Percentiles rank a stretch among this genome's conserved stretches.
These are phyloP conservation scores for Rauvolfia tetraphylla DNA, from an alignment of 257 asterid genomes.

Conservation along the genomic window DNA sequence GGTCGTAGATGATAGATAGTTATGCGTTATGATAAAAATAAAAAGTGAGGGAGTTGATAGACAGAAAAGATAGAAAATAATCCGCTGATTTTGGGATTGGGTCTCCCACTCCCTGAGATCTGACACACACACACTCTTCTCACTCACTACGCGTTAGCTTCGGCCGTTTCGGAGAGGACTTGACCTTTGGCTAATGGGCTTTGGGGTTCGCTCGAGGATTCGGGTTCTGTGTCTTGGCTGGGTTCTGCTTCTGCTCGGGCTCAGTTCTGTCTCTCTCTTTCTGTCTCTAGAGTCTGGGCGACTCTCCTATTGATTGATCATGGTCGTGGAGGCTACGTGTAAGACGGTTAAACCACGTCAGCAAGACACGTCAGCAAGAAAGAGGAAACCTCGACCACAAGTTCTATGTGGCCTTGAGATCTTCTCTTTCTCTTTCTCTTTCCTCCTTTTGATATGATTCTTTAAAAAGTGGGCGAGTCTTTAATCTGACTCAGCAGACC, in stretches of 20 bases:
- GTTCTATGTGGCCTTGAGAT: slow-evolving; percentile 67
- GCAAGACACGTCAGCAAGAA: slow-evolving; percentile 52
- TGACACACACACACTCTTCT: slow-evolving; percentile 34
- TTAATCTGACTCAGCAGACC: slow-evolving; percentile 51
- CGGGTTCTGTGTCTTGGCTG: slow-evolving; percentile 9
- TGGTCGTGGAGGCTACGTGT: slow-evolving; percentile 27
- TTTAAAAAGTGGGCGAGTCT: slow-evolving; percentile 45
- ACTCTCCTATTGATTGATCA: slow-evolving; percentile 1
- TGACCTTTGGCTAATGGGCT: slow-evolving; percentile 5
- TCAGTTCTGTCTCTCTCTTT: neutral
- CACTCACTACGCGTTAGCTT: neutral
- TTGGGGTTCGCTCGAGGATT: neutral
- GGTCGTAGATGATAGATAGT: slow-evolving; percentile 8
- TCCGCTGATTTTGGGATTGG: slow-evolving; percentile 23
- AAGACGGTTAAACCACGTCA: slow-evolving; percentile 30
- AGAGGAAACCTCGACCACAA: slow-evolving; percentile 57
- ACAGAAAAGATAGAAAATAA: slow-evolving; percentile 1
- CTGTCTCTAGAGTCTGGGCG: neutral
- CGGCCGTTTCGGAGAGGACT: slow-evolving; percentile 8
- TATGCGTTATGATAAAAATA: no score
- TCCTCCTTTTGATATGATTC: slow-evolving; percentile 33
- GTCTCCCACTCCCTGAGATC: slow-evolving; percentile 37
- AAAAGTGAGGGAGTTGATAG: slow-evolving; percentile 5
- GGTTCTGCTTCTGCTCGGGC: neutral
- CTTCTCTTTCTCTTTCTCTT: slow-evolving; percentile 30